Evolutionary conservation across 495 filamentous ascomycete species (phyloP).

Genomic region (Evansstolkia leycettana): DNA sequence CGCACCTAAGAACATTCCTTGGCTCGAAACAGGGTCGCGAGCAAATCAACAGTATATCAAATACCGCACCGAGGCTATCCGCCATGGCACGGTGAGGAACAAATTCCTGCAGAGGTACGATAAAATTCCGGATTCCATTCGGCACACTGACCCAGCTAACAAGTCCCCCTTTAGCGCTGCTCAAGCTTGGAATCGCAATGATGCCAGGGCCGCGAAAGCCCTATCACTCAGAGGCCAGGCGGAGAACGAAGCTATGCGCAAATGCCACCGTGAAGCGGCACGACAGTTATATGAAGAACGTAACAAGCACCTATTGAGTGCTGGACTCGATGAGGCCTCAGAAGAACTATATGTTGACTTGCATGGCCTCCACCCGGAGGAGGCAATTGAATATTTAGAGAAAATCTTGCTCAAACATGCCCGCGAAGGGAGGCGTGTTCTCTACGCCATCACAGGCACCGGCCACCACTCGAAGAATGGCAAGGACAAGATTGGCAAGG

Average conservation of each 20-base stretch:
- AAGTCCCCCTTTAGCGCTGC: slow-evolving; percentile 51
- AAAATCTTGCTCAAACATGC: slow-evolving; percentile 71
- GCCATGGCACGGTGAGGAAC: slow-evolving; percentile 88
- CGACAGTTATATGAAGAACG: slow-evolving; percentile 87
- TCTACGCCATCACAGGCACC: slow-evolving; percentile 94
- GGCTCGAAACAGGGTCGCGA: slow-evolving; percentile 87
- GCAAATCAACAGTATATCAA: slow-evolving; percentile 92
- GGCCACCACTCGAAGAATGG: slow-evolving; percentile 97
- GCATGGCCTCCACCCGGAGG: slow-evolving; percentile 92
- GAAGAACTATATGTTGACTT: slow-evolving; percentile 89
- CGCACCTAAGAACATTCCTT: slow-evolving; percentile 83
- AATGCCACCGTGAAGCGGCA: slow-evolving; percentile 91
- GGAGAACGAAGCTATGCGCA: slow-evolving; percentile 94
- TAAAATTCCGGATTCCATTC: neutral
- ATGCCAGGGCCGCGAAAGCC: slow-evolving; percentile 91
- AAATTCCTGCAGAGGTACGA: slow-evolving; percentile 90
- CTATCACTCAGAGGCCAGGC: slow-evolving; percentile 86
- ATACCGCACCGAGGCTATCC: slow-evolving; percentile 85
- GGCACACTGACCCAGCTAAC: slow-evolving; percentile 14
- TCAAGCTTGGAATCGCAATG: slow-evolving; percentile 99
- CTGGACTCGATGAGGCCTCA: slow-evolving; percentile 26
- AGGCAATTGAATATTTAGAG: slow-evolving; percentile 91
- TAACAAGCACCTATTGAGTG: slow-evolving; percentile 52
- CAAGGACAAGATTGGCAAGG: slow-evolving; percentile 97
- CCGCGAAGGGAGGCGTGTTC: slow-evolving; percentile 50